Conservation (phyloP, 768 basidiomycete species). For the Trametes cingulata region DNA sequence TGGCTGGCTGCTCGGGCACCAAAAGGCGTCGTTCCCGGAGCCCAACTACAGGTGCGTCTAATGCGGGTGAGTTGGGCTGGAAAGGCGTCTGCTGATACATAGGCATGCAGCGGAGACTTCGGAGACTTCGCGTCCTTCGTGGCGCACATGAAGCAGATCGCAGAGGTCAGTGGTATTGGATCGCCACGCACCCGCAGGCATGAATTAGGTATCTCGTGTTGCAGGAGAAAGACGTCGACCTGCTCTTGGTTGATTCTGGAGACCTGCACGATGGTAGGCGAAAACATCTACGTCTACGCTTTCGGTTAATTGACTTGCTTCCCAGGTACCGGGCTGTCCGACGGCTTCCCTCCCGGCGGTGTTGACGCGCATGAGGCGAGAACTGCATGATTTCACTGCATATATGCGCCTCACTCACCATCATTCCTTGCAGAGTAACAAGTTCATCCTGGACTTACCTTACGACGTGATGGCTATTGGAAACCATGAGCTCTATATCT, state of each 20-base stretch:
- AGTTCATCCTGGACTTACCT: slow-evolving; percentile 69
- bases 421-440: slow-evolving; percentile 53
- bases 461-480: slow-evolving; percentile 87
- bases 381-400: neutral
- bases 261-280: slow-evolving; percentile 66
- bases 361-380: slow-evolving; percentile 72
- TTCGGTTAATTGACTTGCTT: neutral
- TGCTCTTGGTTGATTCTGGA: slow-evolving; percentile 82
- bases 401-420: neutral
- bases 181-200: too few relatives aligned
- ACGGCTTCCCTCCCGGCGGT: slow-evolving; percentile 69
- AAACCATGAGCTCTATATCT: slow-evolving; percentile 87
- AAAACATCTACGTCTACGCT: too few relatives aligned
- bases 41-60: slow-evolving; percentile 63
- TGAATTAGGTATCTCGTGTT: neutral
- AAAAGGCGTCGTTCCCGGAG: slow-evolving; percentile 69
- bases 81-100: neutral
- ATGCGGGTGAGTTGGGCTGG: neutral
- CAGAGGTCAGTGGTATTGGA: slow-evolving; percentile 43
- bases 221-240: slow-evolving; percentile 74
- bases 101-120: slow-evolving; percentile 49
- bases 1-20: slow-evolving; percentile 84
- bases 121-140: slow-evolving; percentile 92
- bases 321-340: slow-evolving; percentile 72
- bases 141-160: slow-evolving; percentile 75